Percentiles rank a stretch among this genome's conserved stretches.
phyloP scores from a whole-genome alignment of 176 grass and related monocot species.

The Calamus simplicifolius region DNA sequence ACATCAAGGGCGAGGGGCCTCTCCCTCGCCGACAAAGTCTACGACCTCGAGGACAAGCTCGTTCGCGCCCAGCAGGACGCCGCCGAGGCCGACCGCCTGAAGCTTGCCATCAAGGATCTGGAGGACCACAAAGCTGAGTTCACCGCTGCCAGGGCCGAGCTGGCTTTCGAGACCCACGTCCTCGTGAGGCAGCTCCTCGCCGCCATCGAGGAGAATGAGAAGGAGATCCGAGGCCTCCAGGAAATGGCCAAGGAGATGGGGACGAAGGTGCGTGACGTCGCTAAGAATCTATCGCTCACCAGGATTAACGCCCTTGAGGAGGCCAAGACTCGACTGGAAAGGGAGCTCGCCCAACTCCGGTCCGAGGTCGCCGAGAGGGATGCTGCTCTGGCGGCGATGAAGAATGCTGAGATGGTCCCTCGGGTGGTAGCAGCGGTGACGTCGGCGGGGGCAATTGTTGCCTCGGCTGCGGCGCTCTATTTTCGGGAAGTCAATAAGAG shows the following conservation, averaged over 20 bases:
- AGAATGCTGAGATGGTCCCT: conserved; percentile 1
- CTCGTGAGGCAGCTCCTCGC: conserved; percentile 31
- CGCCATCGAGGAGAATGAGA: conserved; percentile 2
- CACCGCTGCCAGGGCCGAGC: conserved; percentile 13
- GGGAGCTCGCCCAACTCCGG: too few species aligned
- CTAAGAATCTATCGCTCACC: too few species aligned
- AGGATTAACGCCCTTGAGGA: too few species aligned
- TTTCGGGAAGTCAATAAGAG: conserved; percentile 7
- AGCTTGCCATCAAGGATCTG: conserved; percentile 19
- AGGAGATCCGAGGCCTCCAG: not conserved
- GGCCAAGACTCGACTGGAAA: too few species aligned
- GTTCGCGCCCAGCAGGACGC: conserved; percentile 8
- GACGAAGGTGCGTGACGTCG: too few species aligned
- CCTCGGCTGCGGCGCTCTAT: conserved; percentile 13
- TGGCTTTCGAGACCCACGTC: conserved; percentile 12
- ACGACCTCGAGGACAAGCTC: conserved; percentile 27
- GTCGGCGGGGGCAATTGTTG: conserved; percentile 10
- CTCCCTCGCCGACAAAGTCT: conserved; percentile 4
- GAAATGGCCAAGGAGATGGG: too few species aligned
- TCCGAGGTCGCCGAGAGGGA: too few species aligned
- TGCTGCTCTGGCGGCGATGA: not conserved
- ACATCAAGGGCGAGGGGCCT: conserved; percentile 6
- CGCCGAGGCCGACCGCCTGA: conserved; percentile 23
- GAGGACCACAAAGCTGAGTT: not conserved
- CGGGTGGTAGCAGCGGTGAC: conserved; percentile 23